Percentiles rank a stretch among this genome's conserved stretches.
Conservation (phyloP, 306 rosid genomes). For the Echinosophora koreensis region DNA sequence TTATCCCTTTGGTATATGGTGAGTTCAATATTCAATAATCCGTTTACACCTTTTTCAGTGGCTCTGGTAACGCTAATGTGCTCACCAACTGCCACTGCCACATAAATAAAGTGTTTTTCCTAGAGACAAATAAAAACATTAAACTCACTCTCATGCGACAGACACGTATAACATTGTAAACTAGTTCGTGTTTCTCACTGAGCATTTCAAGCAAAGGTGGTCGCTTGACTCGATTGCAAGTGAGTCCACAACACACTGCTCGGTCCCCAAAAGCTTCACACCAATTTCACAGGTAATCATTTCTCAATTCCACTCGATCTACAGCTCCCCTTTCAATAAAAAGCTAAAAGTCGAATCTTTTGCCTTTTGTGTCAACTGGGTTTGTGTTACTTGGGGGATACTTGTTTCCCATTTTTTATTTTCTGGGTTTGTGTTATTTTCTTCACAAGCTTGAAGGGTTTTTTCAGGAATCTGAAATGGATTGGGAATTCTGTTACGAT, state of each 20-base stretch:
- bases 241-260: constrained; percentile 30
- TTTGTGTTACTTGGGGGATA: constrained; percentile 20
- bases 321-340: constrained; percentile 5
- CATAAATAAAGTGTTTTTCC: constrained; percentile 38
- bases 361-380: constrained; percentile 35
- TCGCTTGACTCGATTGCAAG: constrained; percentile 31
- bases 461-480: constrained; percentile 29
- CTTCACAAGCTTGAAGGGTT: constrained; percentile 11
- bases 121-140: constrained; percentile 22
- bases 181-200: constrained; percentile 31
- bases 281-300: constrained; percentile 51
- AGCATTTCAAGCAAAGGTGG: constrained; percentile 31
- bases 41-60: constrained; percentile 73
- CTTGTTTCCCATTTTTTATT: neutral
- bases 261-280: constrained; percentile 21
- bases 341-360: constrained; percentile 36
- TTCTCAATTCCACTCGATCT: constrained; percentile 7
- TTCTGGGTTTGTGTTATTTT: neutral
- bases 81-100: constrained; percentile 59
- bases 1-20: constrained; percentile 62
- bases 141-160: constrained; percentile 39
- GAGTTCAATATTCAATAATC: constrained; percentile 63
- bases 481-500: constrained; percentile 30
- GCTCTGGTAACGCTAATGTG: constrained; percentile 64
- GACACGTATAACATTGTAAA: constrained; percentile 44